Conservation (phyloP, 345 rosid species). For the Ricinus communis region DNA sequence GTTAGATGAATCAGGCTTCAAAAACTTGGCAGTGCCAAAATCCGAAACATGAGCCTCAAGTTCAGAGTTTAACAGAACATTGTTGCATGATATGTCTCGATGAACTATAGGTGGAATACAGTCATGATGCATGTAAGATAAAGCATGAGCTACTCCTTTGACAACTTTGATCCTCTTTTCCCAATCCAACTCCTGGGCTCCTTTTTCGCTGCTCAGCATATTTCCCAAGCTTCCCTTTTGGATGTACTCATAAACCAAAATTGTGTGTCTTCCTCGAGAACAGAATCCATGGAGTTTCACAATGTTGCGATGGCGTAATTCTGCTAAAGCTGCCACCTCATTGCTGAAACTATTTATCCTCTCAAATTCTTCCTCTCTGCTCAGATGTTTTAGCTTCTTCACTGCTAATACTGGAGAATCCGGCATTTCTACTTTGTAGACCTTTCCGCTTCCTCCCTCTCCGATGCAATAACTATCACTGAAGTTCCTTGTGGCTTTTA, state of each 20-base stretch:
- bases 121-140: conserved; percentile 28
- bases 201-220: conserved; percentile 15
- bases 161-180: conserved; percentile 20
- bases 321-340: conserved; percentile 28
- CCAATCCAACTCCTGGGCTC: conserved; percentile 30
- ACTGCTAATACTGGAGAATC: conserved; percentile 21
- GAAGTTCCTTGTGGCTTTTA: conserved; percentile 27
- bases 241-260: conserved; percentile 31
- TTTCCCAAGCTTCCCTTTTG: conserved; percentile 33
- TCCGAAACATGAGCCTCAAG: conserved; percentile 15
- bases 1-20: conserved; percentile 14
- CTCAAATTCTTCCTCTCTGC: neutral
- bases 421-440: conserved; percentile 25
- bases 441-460: conserved; percentile 25
- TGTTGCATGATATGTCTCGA: conserved; percentile 21
- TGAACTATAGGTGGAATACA: conserved; percentile 25
- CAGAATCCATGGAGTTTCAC: conserved; percentile 33
- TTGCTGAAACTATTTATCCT: conserved; percentile 19
- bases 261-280: neutral
- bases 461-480: conserved; percentile 21
- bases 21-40: conserved; percentile 13
- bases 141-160: conserved; percentile 20
- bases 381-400: conserved; percentile 22
- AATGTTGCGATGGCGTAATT: conserved; percentile 29
- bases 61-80: conserved; percentile 5